Conservation (phyloP, 78 protist species). For the Pigoraptor vietnamica region DNA sequence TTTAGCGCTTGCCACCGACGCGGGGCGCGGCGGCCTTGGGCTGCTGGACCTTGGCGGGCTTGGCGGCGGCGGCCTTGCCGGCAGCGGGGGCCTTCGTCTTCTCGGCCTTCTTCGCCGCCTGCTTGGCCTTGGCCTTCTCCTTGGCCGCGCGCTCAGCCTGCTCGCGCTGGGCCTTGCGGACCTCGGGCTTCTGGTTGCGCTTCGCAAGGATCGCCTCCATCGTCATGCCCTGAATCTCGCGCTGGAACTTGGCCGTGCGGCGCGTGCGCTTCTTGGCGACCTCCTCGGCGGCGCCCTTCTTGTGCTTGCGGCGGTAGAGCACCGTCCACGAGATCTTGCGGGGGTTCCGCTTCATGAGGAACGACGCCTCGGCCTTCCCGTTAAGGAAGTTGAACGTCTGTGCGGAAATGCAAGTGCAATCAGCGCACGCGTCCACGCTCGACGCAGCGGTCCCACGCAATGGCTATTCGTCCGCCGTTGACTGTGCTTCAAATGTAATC, state of each 20-base stretch:
- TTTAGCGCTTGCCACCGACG: slow-evolving; percentile 12
- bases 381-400: slow-evolving; percentile 23
- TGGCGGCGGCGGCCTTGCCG: not conserved
- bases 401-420: no score
- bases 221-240: slow-evolving; percentile 26
- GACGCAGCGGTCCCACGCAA: no score
- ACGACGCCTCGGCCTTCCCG: slow-evolving; percentile 37
- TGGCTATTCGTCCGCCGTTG: no score
- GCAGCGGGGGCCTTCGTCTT: not conserved
- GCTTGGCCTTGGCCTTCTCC: slow-evolving; percentile 10
- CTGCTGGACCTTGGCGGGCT: slow-evolving; percentile 1
- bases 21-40: not conserved
- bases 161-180: slow-evolving; percentile 13
- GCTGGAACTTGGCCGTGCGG: slow-evolving; percentile 27
- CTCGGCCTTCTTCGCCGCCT: not conserved
- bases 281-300: slow-evolving; percentile 46
- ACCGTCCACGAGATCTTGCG: slow-evolving; percentile 18
- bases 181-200: slow-evolving; percentile 15
- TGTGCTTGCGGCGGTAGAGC: slow-evolving; percentile 56
- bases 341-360: slow-evolving; percentile 54
- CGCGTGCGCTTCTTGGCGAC: slow-evolving; percentile 21
- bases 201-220: not conserved
- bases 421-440: no score
- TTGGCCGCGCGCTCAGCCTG: slow-evolving; percentile 10
- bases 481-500: no score